Conservation (phyloP, 164 flowering plant genomes). For the Euptelea pleiosperma region DNA sequence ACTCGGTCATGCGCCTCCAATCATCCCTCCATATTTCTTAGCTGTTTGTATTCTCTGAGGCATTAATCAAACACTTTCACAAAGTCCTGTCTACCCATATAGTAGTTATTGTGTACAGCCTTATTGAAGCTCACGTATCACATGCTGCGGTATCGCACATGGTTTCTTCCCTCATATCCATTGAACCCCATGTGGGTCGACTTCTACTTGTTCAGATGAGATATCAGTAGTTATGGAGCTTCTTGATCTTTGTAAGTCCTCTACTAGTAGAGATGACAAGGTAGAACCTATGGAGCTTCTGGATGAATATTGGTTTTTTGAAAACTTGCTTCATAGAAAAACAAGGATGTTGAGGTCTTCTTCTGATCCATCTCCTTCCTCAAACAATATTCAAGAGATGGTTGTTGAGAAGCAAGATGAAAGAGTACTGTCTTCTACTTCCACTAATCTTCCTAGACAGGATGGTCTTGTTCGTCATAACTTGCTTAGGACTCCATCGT, state of each 20-base stretch:
- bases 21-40: constrained; percentile 19
- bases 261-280: constrained; percentile 11
- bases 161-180: constrained; percentile 11
- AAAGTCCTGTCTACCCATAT: constrained; percentile 3
- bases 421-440: constrained; percentile 1
- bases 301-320: constrained; percentile 63
- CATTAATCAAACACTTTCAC: constrained; percentile 15
- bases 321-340: constrained; percentile 33
- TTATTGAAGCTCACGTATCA: constrained; percentile 5
- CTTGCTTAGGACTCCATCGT: constrained; percentile 38
- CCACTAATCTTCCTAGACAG: neutral
- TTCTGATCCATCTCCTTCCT: constrained; percentile 35
- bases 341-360: constrained; percentile 25
- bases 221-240: constrained; percentile 18
- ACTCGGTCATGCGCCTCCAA: constrained; percentile 12
- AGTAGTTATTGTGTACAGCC: constrained; percentile 2
- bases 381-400: constrained; percentile 18
- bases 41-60: constrained; percentile 11
- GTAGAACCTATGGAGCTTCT: constrained; percentile 37
- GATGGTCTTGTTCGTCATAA: constrained; percentile 9
- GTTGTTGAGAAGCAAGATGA: constrained; percentile 5
- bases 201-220: neutral
- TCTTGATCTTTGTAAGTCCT: constrained; percentile 10
- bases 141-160: constrained; percentile 18
- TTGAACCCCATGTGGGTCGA: constrained; percentile 7